Base-by-base conservation (phyloP, 805 yeast genomes). In the Candida schatavii region DNA sequence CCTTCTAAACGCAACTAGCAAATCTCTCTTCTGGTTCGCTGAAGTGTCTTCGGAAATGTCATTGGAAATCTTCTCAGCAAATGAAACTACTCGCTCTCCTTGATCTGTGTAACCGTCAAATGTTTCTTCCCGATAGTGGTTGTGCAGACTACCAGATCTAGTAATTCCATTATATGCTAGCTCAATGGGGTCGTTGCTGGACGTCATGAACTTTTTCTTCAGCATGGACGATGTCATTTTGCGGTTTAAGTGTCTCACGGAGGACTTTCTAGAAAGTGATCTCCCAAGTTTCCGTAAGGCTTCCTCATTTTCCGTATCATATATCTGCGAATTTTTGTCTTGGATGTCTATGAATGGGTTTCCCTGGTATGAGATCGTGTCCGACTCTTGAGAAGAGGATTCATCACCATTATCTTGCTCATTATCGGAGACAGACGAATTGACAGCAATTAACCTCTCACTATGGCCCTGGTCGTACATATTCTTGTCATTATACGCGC, bases 221-320 rank as follows among this genome's bases (percentile, higher is more conserved):
- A 21, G 14, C 26, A n/a, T 36, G 11, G 39, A 27, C 13, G 17
- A 14, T n/a, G 47, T 23, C n/a, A 36, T 38, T 18, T 38, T 48
- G 27, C 43, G 34, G 23, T 50, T 49, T 20, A 55, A 41, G 32
- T 49, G 59, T 7, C 71, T 54, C 3, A 64, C 68, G 3, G 72
- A 59, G 3, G 61, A 44, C 26, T 61, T 64, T 35, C 57, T 52
- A 1, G 72, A 56, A 37, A 70, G 51, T 23, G 65, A 55, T 39
- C 62, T 65, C 2, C 75, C 72, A 37, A 70, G 51, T 35, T 53
- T 57, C 27, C 66, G 48, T 29, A 70, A 55, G 21, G 35, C 35
- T 46, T 63, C 70, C 23, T 56, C 60, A 44, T 57, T 59, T 17
- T 54, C 52, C n/a, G 49, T 44, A 26, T 49, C 45, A 21, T 17